These are phyloP conservation scores for Cryphonectria parasitica DNA, from an alignment of 2,329 filamentous ascomycete genomes.

Conservation along the genomic window DNA sequence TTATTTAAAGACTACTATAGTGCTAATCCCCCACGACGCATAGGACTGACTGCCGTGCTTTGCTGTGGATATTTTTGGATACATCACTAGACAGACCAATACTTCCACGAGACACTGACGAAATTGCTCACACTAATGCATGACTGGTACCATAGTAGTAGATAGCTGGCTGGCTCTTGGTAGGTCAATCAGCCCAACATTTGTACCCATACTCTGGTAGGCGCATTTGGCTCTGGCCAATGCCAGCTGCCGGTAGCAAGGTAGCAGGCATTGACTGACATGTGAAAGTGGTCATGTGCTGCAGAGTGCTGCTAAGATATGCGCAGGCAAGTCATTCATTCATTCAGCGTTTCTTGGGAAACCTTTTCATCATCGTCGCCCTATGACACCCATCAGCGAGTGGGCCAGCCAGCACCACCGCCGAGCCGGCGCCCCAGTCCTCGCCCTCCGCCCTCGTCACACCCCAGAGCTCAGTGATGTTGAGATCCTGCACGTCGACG, in stretches of 20 bases:
- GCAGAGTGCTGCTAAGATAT: not conserved
- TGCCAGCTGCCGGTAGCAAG: not conserved
- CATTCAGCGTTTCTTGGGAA: constrained; percentile 11
- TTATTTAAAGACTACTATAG: not conserved
- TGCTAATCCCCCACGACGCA: too few species aligned
- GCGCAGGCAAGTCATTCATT: not conserved
- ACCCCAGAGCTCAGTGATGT: constrained; percentile 16
- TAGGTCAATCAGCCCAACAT: not conserved
- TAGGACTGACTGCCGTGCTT: too few species aligned
- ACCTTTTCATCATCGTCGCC: constrained; percentile 36
- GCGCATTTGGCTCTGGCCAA: not conserved
- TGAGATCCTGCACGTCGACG: constrained; percentile 34
- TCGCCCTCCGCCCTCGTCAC: constrained; percentile 25
- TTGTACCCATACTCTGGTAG: not conserved
- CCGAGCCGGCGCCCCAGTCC: constrained; percentile 36
- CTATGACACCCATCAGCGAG: constrained; percentile 33
- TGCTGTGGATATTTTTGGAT: not conserved
- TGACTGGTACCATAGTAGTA: too few species aligned
- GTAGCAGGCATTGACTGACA: not conserved
- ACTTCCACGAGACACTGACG: not conserved
- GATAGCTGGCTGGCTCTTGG: not conserved
- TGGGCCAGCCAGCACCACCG: constrained; percentile 31
- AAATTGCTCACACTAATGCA: not conserved
- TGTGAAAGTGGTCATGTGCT: not conserved
- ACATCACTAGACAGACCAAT: not conserved